phyloP scores from a whole-genome alignment of 139 green algal species.

The Chlamydomonas applanata region DNA sequence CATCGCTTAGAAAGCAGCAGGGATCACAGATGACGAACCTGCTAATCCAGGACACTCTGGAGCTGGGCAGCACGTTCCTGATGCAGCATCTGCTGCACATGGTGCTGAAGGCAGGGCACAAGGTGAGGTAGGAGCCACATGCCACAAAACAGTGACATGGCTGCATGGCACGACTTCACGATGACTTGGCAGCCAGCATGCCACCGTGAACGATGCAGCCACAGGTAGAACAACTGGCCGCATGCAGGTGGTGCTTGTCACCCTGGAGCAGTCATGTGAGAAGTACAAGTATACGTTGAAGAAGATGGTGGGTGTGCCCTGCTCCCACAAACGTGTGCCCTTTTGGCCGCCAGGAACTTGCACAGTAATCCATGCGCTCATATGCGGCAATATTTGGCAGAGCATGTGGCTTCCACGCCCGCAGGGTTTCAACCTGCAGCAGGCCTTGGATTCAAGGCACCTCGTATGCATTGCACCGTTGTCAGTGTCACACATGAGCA shows the following conservation, averaged over 20 bases:
- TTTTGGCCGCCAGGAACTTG: too few species aligned
- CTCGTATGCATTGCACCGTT: neutral
- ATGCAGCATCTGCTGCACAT: conserved; percentile 16
- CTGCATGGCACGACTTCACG: too few species aligned
- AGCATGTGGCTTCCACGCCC: neutral
- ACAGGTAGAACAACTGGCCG: too few species aligned
- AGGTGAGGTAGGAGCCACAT: conserved; percentile 5
- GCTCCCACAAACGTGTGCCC: too few species aligned
- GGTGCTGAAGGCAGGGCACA: neutral
- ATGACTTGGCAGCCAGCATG: too few species aligned
- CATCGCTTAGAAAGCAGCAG: neutral
- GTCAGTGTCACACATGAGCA: neutral
- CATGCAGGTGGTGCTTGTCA: conserved; percentile 20
- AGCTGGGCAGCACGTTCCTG: conserved; percentile 4
- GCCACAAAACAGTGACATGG: too few species aligned
- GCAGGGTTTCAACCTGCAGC: conserved; percentile 19
- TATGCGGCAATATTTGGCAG: neutral
- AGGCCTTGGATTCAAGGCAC: conserved; percentile 5
- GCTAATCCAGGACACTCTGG: conserved; percentile 15
- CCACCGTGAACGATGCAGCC: too few species aligned
- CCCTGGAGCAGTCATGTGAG: conserved; percentile 18
- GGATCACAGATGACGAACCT: too few species aligned
- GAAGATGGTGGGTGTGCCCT: conserved; percentile 28
- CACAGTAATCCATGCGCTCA: too few species aligned
- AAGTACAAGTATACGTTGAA: conserved; percentile 7